These are phyloP conservation scores for Pseudozyma sp. DNA, from an alignment of 1,284 basidiomycete species.

Conservation along the genomic window DNA sequence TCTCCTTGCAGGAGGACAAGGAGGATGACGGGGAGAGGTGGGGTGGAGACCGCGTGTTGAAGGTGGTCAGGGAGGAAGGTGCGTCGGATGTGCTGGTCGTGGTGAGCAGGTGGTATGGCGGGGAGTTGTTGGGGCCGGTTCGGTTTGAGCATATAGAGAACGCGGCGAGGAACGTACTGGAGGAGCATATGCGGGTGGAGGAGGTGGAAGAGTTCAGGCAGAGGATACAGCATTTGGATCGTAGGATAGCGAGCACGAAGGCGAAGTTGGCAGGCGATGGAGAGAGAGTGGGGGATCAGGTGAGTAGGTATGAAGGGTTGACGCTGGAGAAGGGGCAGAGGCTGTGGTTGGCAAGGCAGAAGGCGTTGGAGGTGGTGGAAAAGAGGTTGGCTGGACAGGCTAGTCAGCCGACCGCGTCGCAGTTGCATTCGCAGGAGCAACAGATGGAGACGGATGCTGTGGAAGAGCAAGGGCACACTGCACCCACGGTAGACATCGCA, in stretches of 20 bases:
- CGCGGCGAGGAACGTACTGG: constrained; percentile 79
- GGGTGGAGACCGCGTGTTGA: constrained; percentile 59
- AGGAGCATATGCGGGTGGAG: constrained; percentile 76
- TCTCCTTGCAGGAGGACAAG: constrained; percentile 55
- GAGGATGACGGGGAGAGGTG: constrained; percentile 67
- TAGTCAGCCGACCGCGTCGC: neutral
- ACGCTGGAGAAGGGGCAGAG: constrained; percentile 49
- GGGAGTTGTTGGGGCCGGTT: constrained; percentile 76
- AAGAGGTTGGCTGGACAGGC: constrained; percentile 13
- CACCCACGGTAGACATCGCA: neutral
- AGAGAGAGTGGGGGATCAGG: neutral
- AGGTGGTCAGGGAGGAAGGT: constrained; percentile 55
- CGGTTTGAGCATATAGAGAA: constrained; percentile 83
- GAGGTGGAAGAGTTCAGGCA: constrained; percentile 41
- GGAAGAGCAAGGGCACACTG: neutral
- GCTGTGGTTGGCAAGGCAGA: constrained; percentile 50
- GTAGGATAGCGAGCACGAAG: constrained; percentile 20
- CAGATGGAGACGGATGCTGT: neutral
- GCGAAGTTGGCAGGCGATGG: neutral
- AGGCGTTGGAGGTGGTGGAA: constrained; percentile 44
- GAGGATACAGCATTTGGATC: constrained; percentile 52
- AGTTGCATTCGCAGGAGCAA: neutral
- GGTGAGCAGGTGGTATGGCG: constrained; percentile 76
- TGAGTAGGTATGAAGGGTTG: constrained; percentile 41
- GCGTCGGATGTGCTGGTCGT: constrained; percentile 63